These are phyloP conservation scores for Biancaea sappan DNA, from an alignment of 306 rosid genomes.

Conservation along the genomic window DNA sequence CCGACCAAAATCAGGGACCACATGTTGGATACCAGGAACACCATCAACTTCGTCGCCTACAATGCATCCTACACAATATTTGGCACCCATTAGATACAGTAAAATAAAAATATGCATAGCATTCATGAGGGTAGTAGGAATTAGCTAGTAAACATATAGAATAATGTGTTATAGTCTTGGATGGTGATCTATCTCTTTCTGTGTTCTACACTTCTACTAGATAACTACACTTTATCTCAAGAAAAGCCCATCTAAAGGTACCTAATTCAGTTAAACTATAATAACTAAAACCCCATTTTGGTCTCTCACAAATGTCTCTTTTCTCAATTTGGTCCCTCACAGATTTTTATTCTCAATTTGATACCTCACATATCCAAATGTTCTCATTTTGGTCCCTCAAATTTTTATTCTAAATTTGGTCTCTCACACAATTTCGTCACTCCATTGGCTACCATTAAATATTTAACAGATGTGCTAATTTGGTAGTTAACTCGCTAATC, in stretches of 20 bases:
- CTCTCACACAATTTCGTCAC: too few species aligned
- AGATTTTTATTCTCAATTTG: too few species aligned
- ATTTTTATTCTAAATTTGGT: too few species aligned
- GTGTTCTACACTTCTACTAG: slow-evolving; percentile 4
- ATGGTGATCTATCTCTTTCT: background rate
- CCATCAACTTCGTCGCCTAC: slow-evolving; percentile 90
- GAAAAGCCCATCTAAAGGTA: slow-evolving; percentile 13
- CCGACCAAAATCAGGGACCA: slow-evolving; percentile 88
- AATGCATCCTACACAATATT: slow-evolving; percentile 64
- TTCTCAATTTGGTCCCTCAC: too few species aligned
- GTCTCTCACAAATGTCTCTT: too few species aligned
- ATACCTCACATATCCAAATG: too few species aligned
- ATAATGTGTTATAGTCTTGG: background rate
- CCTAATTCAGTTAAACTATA: slow-evolving; percentile 10
- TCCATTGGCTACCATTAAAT: too few species aligned
- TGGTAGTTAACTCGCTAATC: too few species aligned
- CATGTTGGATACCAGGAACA: slow-evolving; percentile 91
- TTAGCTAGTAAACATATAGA: background rate
- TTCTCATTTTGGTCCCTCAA: too few species aligned
- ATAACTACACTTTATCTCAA: slow-evolving; percentile 4
- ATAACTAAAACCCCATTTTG: too few species aligned
- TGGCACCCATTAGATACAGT: slow-evolving; percentile 16
- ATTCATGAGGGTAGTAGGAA: slow-evolving; percentile 6
- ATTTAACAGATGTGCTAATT: too few species aligned
- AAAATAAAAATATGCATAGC: slow-evolving; percentile 20